phyloP scores from a whole-genome alignment of 495 filamentous ascomycete genomes.

The Parathielavia hyrcaniae region DNA sequence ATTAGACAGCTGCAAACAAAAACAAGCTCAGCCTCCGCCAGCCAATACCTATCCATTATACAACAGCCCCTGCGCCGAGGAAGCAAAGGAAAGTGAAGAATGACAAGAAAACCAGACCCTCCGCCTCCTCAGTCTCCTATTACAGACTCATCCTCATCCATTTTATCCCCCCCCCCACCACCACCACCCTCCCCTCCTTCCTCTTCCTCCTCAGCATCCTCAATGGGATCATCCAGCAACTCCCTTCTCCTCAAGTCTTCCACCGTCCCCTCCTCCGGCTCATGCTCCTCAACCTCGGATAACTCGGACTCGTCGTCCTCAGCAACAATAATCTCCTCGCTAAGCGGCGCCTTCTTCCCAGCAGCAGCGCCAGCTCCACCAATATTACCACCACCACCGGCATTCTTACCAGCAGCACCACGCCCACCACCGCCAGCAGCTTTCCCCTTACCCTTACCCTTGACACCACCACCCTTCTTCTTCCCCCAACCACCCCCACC shows the following conservation, averaged over 20 bases:
- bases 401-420: conserved; percentile 25
- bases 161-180: conserved; percentile 27
- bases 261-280: conserved; percentile 47
- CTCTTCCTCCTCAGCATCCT: conserved; percentile 42
- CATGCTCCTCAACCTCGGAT: conserved; percentile 43
- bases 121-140: conserved; percentile 54
- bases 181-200: conserved; percentile 37
- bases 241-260: conserved; percentile 59
- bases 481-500: background rate
- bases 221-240: conserved; percentile 48
- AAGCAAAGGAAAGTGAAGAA: background rate
- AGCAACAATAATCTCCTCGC: conserved; percentile 42
- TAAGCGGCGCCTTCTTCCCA: conserved; percentile 35
- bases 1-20: conserved; percentile 1
- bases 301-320: conserved; percentile 47
- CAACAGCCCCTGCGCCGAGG: background rate
- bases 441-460: background rate
- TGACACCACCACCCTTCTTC: conserved; percentile 20
- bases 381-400: background rate
- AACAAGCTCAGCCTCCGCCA: conserved; percentile 1
- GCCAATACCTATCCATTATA: conserved; percentile 4
- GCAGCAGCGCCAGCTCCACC: conserved; percentile 1
- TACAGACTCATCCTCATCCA: conserved; percentile 58
- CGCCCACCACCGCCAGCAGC: conserved; percentile 15
- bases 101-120: background rate